Conservation (phyloP, 345 rosid genomes). For the Dipteronia sinensis region DNA sequence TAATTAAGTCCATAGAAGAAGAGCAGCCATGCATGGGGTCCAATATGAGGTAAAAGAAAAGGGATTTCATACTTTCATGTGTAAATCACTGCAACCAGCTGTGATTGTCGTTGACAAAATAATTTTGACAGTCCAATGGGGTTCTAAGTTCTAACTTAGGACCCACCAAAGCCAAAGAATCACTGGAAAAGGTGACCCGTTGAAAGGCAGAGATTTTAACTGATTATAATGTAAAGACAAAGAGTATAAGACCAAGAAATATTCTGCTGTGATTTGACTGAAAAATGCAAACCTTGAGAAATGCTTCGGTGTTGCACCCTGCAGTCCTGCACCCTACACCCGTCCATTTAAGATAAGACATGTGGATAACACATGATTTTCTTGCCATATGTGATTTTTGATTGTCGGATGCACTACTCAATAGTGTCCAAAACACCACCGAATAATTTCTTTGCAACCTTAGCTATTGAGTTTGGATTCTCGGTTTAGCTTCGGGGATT, state of each 20-base stretch:
- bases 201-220: not conserved
- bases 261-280: not conserved
- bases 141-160: not conserved
- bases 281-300: not conserved
- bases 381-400: too few relatives aligned
- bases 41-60: not conserved
- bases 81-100: not conserved
- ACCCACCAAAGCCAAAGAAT: not conserved
- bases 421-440: too few relatives aligned
- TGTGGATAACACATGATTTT: too few relatives aligned
- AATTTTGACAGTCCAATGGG: not conserved
- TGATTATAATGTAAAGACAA: not conserved
- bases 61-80: not conserved
- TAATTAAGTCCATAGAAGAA: not conserved
- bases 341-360: too few relatives aligned
- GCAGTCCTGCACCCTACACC: too few relatives aligned
- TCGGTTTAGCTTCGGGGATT: too few relatives aligned
- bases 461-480: too few relatives aligned
- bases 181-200: not conserved
- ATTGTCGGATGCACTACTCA: too few relatives aligned
- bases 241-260: not conserved
- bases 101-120: slow-evolving; percentile 5
- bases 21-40: not conserved
- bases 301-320: too few relatives aligned
- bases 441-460: too few relatives aligned